Conservation (phyloP, 495 filamentous ascomycete genomes). For the Hypoxylon fragiforme region DNA sequence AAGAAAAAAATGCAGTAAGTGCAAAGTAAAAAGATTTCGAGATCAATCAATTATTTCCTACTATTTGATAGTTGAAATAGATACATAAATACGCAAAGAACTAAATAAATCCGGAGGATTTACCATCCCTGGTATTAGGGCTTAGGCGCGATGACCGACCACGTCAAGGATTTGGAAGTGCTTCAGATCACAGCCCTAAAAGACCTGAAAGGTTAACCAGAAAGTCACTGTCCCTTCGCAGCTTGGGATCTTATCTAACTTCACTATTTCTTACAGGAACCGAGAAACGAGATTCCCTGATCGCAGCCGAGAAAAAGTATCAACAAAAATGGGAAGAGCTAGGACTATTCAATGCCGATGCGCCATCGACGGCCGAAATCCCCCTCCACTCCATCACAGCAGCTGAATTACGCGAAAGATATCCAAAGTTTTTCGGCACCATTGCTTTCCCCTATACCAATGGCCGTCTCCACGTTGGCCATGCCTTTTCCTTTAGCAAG, state of each 20-base stretch:
- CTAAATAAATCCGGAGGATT: too few relatives aligned
- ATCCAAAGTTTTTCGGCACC: constrained; percentile 88
- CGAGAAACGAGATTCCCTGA: constrained; percentile 87
- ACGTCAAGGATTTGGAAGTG: constrained; percentile 9
- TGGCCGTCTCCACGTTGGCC: constrained; percentile 88
- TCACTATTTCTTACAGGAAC: constrained; percentile 47
- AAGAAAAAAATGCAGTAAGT: too few relatives aligned
- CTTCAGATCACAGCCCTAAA: constrained; percentile 26
- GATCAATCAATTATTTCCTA: too few relatives aligned
- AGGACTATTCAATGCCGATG: constrained; percentile 80
- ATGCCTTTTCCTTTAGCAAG: constrained; percentile 87
- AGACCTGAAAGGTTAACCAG: constrained; percentile 26
- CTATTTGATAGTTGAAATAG: too few relatives aligned
- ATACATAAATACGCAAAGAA: too few relatives aligned
- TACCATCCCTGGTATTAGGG: too few relatives aligned
- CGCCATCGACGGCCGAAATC: constrained; percentile 73
- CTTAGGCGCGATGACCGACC: constrained; percentile 18
- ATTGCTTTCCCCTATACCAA: constrained; percentile 99
- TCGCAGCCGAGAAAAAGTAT: constrained; percentile 90
- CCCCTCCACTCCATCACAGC: constrained; percentile 70
- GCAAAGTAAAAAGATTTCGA: too few relatives aligned
- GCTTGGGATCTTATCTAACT: neutral
- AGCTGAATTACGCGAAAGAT: constrained; percentile 71
- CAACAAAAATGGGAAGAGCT: constrained; percentile 81
- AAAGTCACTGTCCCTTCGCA: neutral